These are phyloP conservation scores for Dendrostoma leiphaemia DNA, from an alignment of 2,329 filamentous ascomycete genomes.

Conservation along the genomic window DNA sequence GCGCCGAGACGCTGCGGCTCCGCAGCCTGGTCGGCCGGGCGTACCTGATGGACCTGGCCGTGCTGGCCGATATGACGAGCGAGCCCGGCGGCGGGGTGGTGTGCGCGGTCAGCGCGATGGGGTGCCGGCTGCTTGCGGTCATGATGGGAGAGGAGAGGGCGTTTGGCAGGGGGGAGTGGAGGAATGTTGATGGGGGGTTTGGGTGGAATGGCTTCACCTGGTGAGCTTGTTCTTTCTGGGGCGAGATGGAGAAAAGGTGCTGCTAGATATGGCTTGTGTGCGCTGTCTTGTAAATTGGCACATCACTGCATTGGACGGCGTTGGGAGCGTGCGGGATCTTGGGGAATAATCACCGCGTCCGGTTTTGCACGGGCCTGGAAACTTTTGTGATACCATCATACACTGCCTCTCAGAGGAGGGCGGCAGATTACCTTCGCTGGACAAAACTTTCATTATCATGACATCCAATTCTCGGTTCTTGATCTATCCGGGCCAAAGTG, in stretches of 20 bases:
- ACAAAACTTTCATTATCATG: too few relatives aligned
- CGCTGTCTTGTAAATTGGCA: too few relatives aligned
- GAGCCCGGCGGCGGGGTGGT: conserved; percentile 59
- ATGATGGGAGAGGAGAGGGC: conserved; percentile 83
- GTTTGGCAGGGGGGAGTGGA: conserved; percentile 61
- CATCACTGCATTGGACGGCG: not conserved
- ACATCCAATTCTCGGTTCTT: too few relatives aligned
- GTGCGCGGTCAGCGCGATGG: conserved; percentile 71
- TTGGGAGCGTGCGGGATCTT: too few relatives aligned
- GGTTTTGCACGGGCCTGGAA: too few relatives aligned
- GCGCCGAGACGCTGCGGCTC: conserved; percentile 59
- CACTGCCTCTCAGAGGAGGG: not conserved
- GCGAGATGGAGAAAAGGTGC: not conserved
- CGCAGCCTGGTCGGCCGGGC: conserved; percentile 75
- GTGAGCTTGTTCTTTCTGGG: too few relatives aligned
- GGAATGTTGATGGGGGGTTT: conserved; percentile 74
- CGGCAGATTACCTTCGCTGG: not conserved
- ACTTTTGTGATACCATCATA: not conserved
- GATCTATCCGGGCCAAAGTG: too few relatives aligned
- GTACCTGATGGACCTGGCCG: conserved; percentile 77
- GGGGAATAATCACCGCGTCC: too few relatives aligned
- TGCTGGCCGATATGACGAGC: conserved; percentile 60
- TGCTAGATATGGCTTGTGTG: too few relatives aligned
- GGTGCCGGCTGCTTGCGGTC: conserved; percentile 73
- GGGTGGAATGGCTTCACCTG: conserved; percentile 52